phyloP scores from a whole-genome alignment of 78 protist genomes.

The Neovahlkampfia damariscottae region DNA sequence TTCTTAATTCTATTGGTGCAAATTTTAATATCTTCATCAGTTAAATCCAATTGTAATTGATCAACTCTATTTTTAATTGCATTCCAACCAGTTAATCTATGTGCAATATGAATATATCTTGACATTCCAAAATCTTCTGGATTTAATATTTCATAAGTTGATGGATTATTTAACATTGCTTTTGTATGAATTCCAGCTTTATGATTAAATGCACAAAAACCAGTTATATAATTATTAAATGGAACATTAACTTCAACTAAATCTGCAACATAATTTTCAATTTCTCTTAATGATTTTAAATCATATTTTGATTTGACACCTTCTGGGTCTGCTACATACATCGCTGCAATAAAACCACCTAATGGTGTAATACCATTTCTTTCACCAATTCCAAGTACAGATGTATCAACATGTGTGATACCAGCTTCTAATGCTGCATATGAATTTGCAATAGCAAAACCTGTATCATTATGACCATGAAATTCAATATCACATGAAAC shows the following conservation, averaged over 20 bases:
- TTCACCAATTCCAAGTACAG: constrained; percentile 66
- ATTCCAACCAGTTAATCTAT: constrained; percentile 60
- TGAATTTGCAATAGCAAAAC: constrained; percentile 56
- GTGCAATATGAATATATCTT: constrained; percentile 38
- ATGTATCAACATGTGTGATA: constrained; percentile 57
- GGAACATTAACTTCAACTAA: constrained; percentile 43
- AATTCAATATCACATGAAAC: constrained; percentile 43
- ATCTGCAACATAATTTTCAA: constrained; percentile 52
- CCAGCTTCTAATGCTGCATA: constrained; percentile 49
- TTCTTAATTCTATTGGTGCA: constrained; percentile 39
- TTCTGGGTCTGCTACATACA: constrained; percentile 48
- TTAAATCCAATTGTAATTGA: constrained; percentile 15
- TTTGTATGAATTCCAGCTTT: constrained; percentile 76
- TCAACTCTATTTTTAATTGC: constrained; percentile 30
- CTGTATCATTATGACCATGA: constrained; percentile 65
- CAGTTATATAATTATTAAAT: constrained; percentile 60
- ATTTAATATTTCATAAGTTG: constrained; percentile 26
- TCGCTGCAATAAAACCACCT: constrained; percentile 51
- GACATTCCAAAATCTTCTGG: constrained; percentile 47
- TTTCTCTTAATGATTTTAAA: constrained; percentile 9
- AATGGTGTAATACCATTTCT: constrained; percentile 66
- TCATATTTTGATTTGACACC: constrained; percentile 11
- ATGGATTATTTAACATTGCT: constrained; percentile 42
- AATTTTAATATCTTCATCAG: constrained; percentile 37
- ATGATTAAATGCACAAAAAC: constrained; percentile 59